Evolutionary conservation across 176 grass and related monocot genomes (phyloP).

Genomic region (Raddia guianensis): DNA sequence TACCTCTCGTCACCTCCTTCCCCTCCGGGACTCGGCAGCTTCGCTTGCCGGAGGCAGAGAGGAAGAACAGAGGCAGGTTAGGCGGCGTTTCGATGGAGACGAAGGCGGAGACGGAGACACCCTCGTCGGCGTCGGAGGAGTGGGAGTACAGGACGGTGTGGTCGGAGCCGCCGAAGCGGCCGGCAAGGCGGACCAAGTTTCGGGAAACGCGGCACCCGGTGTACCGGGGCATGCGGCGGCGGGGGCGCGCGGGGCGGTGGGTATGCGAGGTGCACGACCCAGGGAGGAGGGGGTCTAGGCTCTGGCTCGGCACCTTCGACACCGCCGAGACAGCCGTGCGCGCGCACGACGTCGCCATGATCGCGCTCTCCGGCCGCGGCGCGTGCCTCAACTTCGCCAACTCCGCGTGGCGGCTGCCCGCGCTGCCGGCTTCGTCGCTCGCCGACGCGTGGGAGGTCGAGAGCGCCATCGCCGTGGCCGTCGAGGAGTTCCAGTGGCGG

Average conservation of each 20-base stretch:
- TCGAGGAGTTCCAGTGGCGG: constrained; percentile 18
- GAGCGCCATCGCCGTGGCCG: constrained; percentile 28
- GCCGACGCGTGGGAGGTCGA: constrained; percentile 37
- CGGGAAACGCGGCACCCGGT: constrained; percentile 43
- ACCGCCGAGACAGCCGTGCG: constrained; percentile 87
- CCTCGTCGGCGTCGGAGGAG: constrained; percentile 13
- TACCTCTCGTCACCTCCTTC: too few relatives aligned
- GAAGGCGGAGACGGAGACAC: too few relatives aligned
- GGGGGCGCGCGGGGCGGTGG: too few relatives aligned
- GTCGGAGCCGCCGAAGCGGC: constrained; percentile 56
- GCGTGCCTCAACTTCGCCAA: constrained; percentile 80
- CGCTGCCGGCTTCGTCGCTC: not conserved
- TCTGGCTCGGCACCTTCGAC: constrained; percentile 97
- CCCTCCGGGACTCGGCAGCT: too few relatives aligned
- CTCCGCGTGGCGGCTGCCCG: constrained; percentile 51
- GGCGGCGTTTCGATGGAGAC: too few relatives aligned
- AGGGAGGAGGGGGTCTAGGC: too few relatives aligned
- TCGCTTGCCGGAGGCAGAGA: too few relatives aligned
- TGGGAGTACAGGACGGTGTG: constrained; percentile 37
- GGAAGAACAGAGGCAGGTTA: too few relatives aligned
- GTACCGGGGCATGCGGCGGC: constrained; percentile 53
- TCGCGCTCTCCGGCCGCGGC: constrained; percentile 42
- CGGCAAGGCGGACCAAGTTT: too few relatives aligned
- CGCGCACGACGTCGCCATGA: constrained; percentile 71
- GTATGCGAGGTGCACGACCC: too few relatives aligned